Evolutionary conservation across 2,329 filamentous ascomycete genomes (phyloP).

Genomic region (Rutstroemia sydowiana): DNA sequence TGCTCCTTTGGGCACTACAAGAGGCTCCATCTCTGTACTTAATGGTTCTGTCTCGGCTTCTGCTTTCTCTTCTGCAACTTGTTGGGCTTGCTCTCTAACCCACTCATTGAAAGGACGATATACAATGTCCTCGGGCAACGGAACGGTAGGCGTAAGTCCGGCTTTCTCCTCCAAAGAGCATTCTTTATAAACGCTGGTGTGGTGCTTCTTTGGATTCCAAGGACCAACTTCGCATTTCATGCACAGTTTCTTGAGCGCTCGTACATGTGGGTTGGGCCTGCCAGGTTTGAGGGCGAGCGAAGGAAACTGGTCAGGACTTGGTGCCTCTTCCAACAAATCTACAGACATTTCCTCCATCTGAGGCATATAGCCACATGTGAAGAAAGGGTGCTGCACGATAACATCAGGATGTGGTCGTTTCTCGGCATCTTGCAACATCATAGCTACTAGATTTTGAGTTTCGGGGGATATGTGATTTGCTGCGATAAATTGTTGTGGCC

Average conservation of each 20-base stretch:
- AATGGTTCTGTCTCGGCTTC: constrained; percentile 12
- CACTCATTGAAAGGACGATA: constrained; percentile 59
- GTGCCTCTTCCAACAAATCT: constrained; percentile 49
- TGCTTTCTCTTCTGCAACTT: constrained; percentile 10
- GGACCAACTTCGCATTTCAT: constrained; percentile 52
- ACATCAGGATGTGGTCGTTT: constrained; percentile 66
- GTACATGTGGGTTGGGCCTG: constrained; percentile 32
- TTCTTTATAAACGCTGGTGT: constrained; percentile 51
- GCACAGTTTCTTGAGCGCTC: constrained; percentile 52
- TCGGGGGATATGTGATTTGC: constrained; percentile 66
- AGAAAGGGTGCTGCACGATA: constrained; percentile 75
- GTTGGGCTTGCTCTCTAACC: constrained; percentile 41
- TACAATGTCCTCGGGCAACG: constrained; percentile 53
- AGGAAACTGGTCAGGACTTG: constrained; percentile 49
- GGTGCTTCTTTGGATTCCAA: constrained; percentile 41
- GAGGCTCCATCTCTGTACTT: constrained; percentile 3
- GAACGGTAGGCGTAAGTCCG: constrained; percentile 55
- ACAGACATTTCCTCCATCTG: constrained; percentile 49
- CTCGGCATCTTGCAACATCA: constrained; percentile 68
- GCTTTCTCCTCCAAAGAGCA: constrained; percentile 62
- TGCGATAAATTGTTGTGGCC: constrained; percentile 60
- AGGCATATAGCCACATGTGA: constrained; percentile 69
- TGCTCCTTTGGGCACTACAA: constrained; percentile 5
- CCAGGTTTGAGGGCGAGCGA: constrained; percentile 38
- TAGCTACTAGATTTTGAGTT: constrained; percentile 70